Evolutionary conservation across 352 stramenopile species (phyloP).

Genomic region (Paralagenidium karlingii): DNA sequence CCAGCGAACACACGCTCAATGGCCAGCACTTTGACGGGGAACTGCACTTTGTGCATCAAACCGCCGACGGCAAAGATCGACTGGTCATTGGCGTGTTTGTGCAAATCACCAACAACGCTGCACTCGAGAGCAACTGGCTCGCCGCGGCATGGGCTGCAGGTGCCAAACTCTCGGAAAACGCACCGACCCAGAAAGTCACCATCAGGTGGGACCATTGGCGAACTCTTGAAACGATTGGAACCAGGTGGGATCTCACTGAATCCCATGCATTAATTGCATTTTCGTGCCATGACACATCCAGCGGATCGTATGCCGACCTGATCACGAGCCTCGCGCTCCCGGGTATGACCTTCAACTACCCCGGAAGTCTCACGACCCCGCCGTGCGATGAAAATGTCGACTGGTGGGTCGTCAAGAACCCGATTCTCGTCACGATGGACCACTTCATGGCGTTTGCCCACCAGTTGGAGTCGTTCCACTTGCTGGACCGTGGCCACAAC

Average conservation of each 20-base stretch:
- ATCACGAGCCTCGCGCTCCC: background rate
- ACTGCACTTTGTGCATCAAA: constrained; percentile 30
- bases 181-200: too few species aligned
- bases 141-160: too few species aligned
- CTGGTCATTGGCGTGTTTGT: too few species aligned
- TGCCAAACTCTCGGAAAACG: too few species aligned
- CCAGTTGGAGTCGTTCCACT: background rate
- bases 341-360: constrained; percentile 17
- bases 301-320: background rate
- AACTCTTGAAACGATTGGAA: too few species aligned
- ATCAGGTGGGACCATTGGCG: too few species aligned
- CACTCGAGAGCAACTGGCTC: too few species aligned
- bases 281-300: too few species aligned
- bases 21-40: constrained; percentile 17
- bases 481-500: constrained; percentile 3
- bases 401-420: constrained; percentile 37
- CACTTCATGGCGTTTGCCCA: constrained; percentile 2
- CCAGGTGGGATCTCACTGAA: too few species aligned
- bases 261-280: too few species aligned
- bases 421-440: constrained; percentile 1
- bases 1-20: constrained; percentile 26
- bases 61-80: constrained; percentile 9
- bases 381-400: constrained; percentile 40
- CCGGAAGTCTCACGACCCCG: constrained; percentile 37
- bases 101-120: too few species aligned